phyloP scores from a whole-genome alignment of 1,139 yeast species.

The Chernovozyma sophiae-reginae region DNA sequence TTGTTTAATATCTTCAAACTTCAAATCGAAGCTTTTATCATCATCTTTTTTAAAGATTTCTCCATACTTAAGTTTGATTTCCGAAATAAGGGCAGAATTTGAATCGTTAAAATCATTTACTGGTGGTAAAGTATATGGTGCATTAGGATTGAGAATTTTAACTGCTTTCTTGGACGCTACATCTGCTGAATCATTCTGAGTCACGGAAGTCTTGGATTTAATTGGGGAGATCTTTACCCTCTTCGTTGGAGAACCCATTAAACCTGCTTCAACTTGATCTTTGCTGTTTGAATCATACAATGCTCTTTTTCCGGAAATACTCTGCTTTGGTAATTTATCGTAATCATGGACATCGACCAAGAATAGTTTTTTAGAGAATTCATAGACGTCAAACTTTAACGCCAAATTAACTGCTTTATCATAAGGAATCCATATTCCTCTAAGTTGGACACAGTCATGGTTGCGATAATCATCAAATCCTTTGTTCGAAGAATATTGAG shows the following conservation, averaged over 20 bases:
- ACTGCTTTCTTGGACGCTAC: slow-evolving; percentile 13
- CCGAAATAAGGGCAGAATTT: slow-evolving; percentile 38
- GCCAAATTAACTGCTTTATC: slow-evolving; percentile 42
- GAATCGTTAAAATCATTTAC: slow-evolving; percentile 29
- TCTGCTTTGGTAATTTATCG: slow-evolving; percentile 32
- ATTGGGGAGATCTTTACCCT: slow-evolving; percentile 16
- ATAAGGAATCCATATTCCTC: slow-evolving; percentile 44
- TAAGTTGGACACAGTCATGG: slow-evolving; percentile 22
- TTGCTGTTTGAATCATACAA: slow-evolving; percentile 4
- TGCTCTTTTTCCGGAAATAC: slow-evolving; percentile 14
- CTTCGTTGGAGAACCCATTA: slow-evolving; percentile 32
- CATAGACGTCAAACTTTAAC: slow-evolving; percentile 40
- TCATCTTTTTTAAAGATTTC: slow-evolving; percentile 44
- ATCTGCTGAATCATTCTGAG: neutral
- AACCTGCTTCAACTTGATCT: slow-evolving; percentile 10
- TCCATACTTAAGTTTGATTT: slow-evolving; percentile 49
- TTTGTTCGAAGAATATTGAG: slow-evolving; percentile 19
- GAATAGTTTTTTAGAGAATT: slow-evolving; percentile 34
- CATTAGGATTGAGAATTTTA: slow-evolving; percentile 33
- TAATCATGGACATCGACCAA: slow-evolving; percentile 46
- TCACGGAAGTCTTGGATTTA: slow-evolving; percentile 4
- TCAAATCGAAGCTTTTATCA: slow-evolving; percentile 23
- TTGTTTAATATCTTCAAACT: slow-evolving; percentile 30
- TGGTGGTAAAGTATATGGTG: slow-evolving; percentile 56
- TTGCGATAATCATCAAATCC: slow-evolving; percentile 22